phyloP scores from a whole-genome alignment of 768 basidiomycete species.

The Boletus subparvulus region DNA sequence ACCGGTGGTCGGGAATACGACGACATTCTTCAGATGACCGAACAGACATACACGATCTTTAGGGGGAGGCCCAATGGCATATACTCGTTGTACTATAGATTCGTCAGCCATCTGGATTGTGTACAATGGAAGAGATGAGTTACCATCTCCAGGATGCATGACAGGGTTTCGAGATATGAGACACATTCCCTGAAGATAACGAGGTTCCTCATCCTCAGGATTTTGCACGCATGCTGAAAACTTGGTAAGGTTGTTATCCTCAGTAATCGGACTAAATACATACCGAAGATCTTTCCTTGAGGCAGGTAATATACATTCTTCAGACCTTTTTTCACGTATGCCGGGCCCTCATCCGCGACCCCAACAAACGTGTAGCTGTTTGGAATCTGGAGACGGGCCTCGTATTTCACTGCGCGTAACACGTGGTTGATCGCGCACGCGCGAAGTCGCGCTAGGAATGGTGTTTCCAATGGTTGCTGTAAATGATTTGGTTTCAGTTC shows the following conservation, averaged over 20 bases:
- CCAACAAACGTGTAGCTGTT: slow-evolving; percentile 72
- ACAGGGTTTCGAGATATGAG: slow-evolving; percentile 72
- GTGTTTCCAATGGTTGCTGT: slow-evolving; percentile 44
- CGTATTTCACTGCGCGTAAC: slow-evolving; percentile 71
- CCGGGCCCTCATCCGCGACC: slow-evolving; percentile 78
- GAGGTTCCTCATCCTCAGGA: slow-evolving; percentile 47
- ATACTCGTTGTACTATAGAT: slow-evolving; percentile 61
- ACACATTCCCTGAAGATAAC: slow-evolving; percentile 59
- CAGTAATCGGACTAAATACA: slow-evolving; percentile 9
- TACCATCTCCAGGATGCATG: slow-evolving; percentile 74
- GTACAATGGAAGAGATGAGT: slow-evolving; percentile 1
- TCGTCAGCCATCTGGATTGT: slow-evolving; percentile 1
- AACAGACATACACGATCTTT: slow-evolving; percentile 43
- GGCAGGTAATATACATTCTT: slow-evolving; percentile 54
- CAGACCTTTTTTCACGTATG: slow-evolving; percentile 50
- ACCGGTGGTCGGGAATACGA: slow-evolving; percentile 69
- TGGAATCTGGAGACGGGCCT: slow-evolving; percentile 71
- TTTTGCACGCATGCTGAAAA: slow-evolving; percentile 56
- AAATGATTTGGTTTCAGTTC: slow-evolving; percentile 41
- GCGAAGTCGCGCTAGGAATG: slow-evolving; percentile 59
- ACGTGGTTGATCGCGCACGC: slow-evolving; percentile 62
- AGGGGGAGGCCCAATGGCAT: slow-evolving; percentile 70
- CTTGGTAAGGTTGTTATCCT: neutral
- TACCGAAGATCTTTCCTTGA: slow-evolving; percentile 68
- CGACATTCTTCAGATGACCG: slow-evolving; percentile 60